Conservation (phyloP, 192 early-diverging fungal species). For the Backusella liffmaniae region DNA sequence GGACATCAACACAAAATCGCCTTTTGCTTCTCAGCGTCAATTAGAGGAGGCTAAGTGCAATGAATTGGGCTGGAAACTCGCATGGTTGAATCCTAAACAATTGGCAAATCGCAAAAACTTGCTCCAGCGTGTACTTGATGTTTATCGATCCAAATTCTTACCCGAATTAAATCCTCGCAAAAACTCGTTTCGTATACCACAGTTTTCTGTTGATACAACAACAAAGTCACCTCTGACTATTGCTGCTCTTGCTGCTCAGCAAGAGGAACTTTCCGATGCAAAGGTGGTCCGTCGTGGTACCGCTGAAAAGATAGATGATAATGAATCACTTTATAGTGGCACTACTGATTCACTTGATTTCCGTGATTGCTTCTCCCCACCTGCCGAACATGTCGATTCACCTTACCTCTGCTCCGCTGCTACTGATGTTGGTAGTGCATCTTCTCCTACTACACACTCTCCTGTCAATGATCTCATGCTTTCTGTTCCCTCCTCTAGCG, state of each 20-base stretch:
- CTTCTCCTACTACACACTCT: neutral
- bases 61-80: slow-evolving; percentile 66
- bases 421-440: neutral
- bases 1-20: slow-evolving; percentile 14
- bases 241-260: slow-evolving; percentile 23
- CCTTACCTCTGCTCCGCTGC: neutral
- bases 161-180: slow-evolving; percentile 20
- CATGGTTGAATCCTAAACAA: slow-evolving; percentile 25
- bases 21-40: slow-evolving; percentile 28
- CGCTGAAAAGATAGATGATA: slow-evolving; percentile 7
- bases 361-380: slow-evolving; percentile 30
- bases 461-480: neutral
- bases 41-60: slow-evolving; percentile 51
- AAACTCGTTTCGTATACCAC: slow-evolving; percentile 16
- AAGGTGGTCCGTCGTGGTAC: neutral
- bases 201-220: neutral
- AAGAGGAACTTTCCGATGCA: slow-evolving; percentile 6
- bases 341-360: slow-evolving; percentile 20
- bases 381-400: neutral
- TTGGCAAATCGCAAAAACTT: slow-evolving; percentile 32
- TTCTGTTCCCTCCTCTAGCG: neutral
- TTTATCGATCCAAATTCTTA: slow-evolving; percentile 32
- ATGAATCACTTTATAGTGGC: slow-evolving; percentile 14
- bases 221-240: slow-evolving; percentile 17
- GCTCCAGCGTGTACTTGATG: slow-evolving; percentile 33